phyloP scores from a whole-genome alignment of 2,329 filamentous ascomycete species.

The Pleoardoris graminearum region DNA sequence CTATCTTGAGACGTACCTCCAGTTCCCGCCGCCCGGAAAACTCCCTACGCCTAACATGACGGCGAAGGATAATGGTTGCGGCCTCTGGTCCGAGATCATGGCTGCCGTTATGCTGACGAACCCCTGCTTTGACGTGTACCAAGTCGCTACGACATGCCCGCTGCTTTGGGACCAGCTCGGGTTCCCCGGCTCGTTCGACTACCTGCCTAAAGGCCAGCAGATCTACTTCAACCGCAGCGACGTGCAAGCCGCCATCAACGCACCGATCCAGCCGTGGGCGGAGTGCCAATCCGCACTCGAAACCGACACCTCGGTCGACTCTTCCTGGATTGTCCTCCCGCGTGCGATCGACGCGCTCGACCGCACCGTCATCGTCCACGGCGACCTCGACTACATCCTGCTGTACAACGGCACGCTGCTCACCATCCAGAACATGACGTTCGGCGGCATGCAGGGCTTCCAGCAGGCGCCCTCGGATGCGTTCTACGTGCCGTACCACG shows the following conservation, averaged over 20 bases:
- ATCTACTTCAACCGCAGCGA: slow-evolving; percentile 74
- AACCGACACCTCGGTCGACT: slow-evolving; percentile 59
- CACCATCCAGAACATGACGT: slow-evolving; percentile 80
- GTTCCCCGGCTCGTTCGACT: slow-evolving; percentile 67
- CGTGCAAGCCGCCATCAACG: slow-evolving; percentile 71
- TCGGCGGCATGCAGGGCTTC: slow-evolving; percentile 73
- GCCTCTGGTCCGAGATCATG: slow-evolving; percentile 61
- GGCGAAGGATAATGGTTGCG: slow-evolving; percentile 56
- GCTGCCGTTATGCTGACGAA: slow-evolving; percentile 62
- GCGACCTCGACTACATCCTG: slow-evolving; percentile 69
- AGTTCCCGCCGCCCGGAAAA: slow-evolving; percentile 67
- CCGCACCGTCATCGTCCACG: slow-evolving; percentile 73
- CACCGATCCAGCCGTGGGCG: slow-evolving; percentile 59
- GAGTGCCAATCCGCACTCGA: slow-evolving; percentile 58
- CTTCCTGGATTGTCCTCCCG: slow-evolving; percentile 63
- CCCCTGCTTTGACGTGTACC: slow-evolving; percentile 80
- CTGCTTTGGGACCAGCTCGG: slow-evolving; percentile 69
- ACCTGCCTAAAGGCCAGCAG: slow-evolving; percentile 63
- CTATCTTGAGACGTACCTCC: slow-evolving; percentile 64
- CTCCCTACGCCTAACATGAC: slow-evolving; percentile 58
- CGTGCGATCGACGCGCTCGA: slow-evolving; percentile 73
- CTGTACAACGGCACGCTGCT: slow-evolving; percentile 71
- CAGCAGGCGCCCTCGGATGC: slow-evolving; percentile 61
- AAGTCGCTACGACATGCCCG: slow-evolving; percentile 73
- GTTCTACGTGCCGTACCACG: slow-evolving; percentile 70